Conservation (phyloP, 495 filamentous ascomycete genomes). For the Staphylotrichum tortipilum region DNA sequence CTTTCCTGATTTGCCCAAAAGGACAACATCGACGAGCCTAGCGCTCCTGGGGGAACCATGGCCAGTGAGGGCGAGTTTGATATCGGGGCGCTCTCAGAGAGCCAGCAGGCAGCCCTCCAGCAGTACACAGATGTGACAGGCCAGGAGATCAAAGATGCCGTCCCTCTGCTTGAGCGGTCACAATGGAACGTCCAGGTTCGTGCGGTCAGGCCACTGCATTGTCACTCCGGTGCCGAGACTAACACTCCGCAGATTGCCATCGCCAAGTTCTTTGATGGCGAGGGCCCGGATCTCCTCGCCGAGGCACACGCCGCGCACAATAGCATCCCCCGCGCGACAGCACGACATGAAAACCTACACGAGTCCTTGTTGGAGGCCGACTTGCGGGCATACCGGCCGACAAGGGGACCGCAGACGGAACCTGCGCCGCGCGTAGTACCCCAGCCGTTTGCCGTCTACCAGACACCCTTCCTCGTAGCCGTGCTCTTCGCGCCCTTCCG, state of each 20-base stretch:
- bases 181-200: conserved; percentile 93
- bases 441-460: conserved; percentile 54
- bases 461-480: conserved; percentile 63
- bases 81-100: conserved; percentile 58
- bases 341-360: conserved; percentile 62
- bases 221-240: too few relatives aligned
- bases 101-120: conserved; percentile 71
- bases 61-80: conserved; percentile 42
- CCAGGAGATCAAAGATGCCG: conserved; percentile 66
- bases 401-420: conserved; percentile 33
- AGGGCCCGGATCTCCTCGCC: conserved; percentile 71
- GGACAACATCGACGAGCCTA: too few relatives aligned
- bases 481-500: conserved; percentile 77
- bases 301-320: conserved; percentile 59
- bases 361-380: conserved; percentile 41
- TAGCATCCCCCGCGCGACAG: conserved; percentile 46
- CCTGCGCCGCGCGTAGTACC: conserved; percentile 76
- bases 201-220: too few relatives aligned
- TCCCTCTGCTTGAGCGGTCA: conserved; percentile 71
- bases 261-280: conserved; percentile 94
- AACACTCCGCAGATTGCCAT: conserved; percentile 66
- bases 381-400: conserved; percentile 24
- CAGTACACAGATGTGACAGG: conserved; percentile 85
- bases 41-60: conserved; percentile 15
- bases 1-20: neutral